Percentiles rank a stretch among this genome's conserved stretches.
phyloP scores from a whole-genome alignment of 805 yeast species.

The Komagataella kurtzmanii region DNA sequence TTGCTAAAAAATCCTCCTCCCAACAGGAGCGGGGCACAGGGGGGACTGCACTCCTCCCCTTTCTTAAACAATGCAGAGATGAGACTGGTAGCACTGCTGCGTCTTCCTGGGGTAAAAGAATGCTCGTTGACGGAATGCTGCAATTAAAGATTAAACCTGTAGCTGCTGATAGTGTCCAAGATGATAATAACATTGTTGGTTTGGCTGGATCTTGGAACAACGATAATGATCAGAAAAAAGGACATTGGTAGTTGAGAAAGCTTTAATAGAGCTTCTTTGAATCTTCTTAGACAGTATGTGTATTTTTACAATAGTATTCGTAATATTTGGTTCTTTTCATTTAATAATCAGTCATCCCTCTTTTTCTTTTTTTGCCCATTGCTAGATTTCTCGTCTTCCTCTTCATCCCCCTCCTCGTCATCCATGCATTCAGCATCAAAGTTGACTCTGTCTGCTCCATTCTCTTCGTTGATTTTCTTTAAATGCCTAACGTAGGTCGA shows the following conservation, averaged over 20 bases:
- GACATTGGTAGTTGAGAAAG: background rate
- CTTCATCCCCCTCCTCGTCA: constrained; percentile 1
- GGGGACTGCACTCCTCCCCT: constrained; percentile 84
- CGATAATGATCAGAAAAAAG: constrained; percentile 12
- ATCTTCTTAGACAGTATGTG: background rate
- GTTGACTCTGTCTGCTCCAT: background rate
- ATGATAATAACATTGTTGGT: constrained; percentile 8
- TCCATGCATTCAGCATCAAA: background rate
- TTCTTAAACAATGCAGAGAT: constrained; percentile 89
- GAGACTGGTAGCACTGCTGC: constrained; percentile 94
- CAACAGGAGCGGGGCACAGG: constrained; percentile 77
- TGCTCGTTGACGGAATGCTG: constrained; percentile 38
- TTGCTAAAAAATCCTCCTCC: constrained; percentile 32
- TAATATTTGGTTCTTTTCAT: background rate
- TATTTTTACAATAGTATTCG: background rate
- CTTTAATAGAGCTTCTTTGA: background rate
- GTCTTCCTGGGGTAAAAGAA: constrained; percentile 78
- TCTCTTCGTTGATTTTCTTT: constrained; percentile 28
- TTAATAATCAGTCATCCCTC: background rate
- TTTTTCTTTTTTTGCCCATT: constrained; percentile 1
- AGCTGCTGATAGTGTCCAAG: background rate
- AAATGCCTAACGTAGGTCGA: constrained; percentile 52
- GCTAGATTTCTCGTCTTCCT: constrained; percentile 1
- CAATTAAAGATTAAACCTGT: constrained; percentile 7
- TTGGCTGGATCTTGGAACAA: constrained; percentile 18